Percentiles rank a stretch among this genome's conserved stretches.
phyloP scores from a whole-genome alignment of 768 basidiomycete species.

The Guyanaporus albipodus region DNA sequence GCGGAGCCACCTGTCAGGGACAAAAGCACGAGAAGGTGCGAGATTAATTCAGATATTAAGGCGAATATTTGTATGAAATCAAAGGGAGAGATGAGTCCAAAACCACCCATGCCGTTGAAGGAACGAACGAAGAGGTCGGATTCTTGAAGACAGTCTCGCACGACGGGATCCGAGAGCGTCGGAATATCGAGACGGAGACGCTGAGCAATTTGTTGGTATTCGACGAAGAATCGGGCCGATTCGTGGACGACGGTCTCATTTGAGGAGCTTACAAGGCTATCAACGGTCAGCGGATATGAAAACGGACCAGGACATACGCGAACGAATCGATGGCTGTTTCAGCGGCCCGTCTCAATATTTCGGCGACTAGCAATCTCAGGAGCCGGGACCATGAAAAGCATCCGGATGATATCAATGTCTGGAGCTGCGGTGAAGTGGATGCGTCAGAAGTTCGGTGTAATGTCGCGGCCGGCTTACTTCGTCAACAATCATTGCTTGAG shows the following conservation, averaged over 20 bases:
- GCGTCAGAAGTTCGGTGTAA: conserved; percentile 2
- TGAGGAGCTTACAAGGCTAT: conserved; percentile 41
- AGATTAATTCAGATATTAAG: conserved; percentile 64
- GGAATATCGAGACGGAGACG: conserved; percentile 75
- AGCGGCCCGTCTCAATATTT: conserved; percentile 57
- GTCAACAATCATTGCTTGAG: conserved; percentile 81
- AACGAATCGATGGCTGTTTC: conserved; percentile 68
- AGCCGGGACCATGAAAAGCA: conserved; percentile 68
- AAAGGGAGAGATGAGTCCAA: conserved; percentile 76
- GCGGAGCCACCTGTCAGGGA: conserved; percentile 54
- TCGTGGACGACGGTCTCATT: conserved; percentile 74
- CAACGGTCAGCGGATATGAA: conserved; percentile 9
- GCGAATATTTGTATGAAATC: conserved; percentile 75
- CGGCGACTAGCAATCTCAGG: conserved; percentile 52
- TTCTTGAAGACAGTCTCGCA: conserved; percentile 79
- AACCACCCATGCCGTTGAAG: conserved; percentile 67
- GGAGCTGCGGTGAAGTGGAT: conserved; percentile 45
- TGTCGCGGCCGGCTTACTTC: conserved; percentile 49
- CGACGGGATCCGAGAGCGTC: conserved; percentile 66
- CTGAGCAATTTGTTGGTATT: conserved; percentile 75
- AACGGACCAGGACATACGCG: conserved; percentile 51
- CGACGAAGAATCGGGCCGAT: conserved; percentile 69
- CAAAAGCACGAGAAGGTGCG: conserved; percentile 64
- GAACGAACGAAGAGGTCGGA: conserved; percentile 83
- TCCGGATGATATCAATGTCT: conserved; percentile 64